Evolutionary conservation across 495 filamentous ascomycete genomes (phyloP), one percentile per base, ranked within the genome.

Genomic region (Thermothielavioides terrestris): DNA sequence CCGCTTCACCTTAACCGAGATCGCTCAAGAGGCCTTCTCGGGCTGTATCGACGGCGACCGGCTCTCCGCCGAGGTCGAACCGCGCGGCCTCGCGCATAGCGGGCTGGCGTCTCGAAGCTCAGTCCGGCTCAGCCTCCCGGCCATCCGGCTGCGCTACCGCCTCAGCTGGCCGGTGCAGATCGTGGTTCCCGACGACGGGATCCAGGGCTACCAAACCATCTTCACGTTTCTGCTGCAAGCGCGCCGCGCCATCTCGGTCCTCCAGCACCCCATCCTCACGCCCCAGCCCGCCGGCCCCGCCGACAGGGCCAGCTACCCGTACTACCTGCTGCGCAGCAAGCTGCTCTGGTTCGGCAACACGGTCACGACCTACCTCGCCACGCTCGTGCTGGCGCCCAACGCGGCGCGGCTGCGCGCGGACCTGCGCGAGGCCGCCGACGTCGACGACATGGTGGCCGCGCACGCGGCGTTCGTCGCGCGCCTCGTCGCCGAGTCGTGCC

Each of bases 111-210:
- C 67, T 22, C 65, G 77, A 31, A 63, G 53, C 50, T 70, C 72
- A 3, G 70, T 78, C 25, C 69, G 72, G 12, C 48, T 55, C 45
- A 68, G 74, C 15, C 71, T 89, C 7, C 67, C 76, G 9, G 65
- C 62, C n/a, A 69, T 87, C 5, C 73, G 69, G 6, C 69, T 88
- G 10, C 69, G 68, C 3, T 86, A 84, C 53, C 65, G 76, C 40
- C 72, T 96, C 3, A 79, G 85, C 7, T 95, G 90, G 90, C 81
- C 89, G 0, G 73, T 94, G n/a, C 84, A 82, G 28, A 92, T 95
- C 41, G 78, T 96, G 20, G 73, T 95, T 39, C 78, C 75, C 0
- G 75, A 77, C 21, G 67, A 75, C 4, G 76, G 80, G 0, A 73
- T 90, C 22, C 44, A 59, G 0, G 68, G 70, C 0, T 94, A 95